Evolutionary conservation across 345 rosid species (phyloP), one percentile per base, ranked within the genome.

Genomic region (Dipteronia sinensis): DNA sequence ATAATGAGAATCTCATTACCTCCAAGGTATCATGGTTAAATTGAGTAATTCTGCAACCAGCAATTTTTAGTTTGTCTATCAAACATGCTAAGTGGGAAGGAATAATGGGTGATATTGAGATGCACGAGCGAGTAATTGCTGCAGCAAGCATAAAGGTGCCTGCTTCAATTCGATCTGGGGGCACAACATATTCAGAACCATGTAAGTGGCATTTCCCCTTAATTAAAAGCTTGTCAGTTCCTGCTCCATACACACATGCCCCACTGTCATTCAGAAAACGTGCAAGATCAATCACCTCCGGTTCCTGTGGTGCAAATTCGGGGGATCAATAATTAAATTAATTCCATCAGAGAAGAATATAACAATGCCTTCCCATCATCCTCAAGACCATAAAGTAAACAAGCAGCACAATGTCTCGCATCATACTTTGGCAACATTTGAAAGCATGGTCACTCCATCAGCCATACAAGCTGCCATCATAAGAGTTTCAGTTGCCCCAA

Each of bases 401-500:
- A 19, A 20, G 16, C 44, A 65, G 1, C 1, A 22, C 19, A 9
- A 53, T 56, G 13, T 29, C 29, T 65, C 19, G 6, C 44, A 34
- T 62, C 75, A 31, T 85, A 82, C 85, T 55, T 82, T 77, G 77
- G 83, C 87, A 8, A 72, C 85, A 71, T 82, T 82, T 53, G 83
- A 82, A 65, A 85, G 87, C 40, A 75, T 20, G 7, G 83, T 79
- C 15, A 67, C 71, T 44, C 87, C 87, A 38, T 85, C 80, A 22
- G 85, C 87, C 81, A 85, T 44, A 59, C 72, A 82, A 13, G 85
- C 81, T 34, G 87, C 87, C 87, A 81, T 84, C 87, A 79, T 79
- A 71, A 84, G 87, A 73, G 85, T 81, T 82, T 82, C 83, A 34
- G 79, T 84, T 23, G 85, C 85, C 13, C 83, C 83, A 65, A 79